Base-by-base conservation (phyloP, 768 basidiomycete species). In the Tulasnella sp. region DNA sequence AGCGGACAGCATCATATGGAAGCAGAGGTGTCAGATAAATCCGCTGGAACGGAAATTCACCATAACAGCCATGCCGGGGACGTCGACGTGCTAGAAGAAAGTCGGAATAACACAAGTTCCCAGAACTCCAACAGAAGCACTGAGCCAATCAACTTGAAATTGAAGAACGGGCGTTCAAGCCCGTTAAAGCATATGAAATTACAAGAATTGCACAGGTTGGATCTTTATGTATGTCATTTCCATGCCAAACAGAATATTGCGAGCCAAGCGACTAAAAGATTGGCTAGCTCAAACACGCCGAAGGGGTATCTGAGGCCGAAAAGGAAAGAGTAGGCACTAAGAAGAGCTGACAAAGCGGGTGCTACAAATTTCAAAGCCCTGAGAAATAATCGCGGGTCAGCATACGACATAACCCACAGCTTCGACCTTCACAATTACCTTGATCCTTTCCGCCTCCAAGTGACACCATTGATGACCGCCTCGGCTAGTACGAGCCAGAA, bases 281-380 rank as follows among this genome's bases (percentile, higher is more conserved):
- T 90, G 0, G 89, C 89, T 44, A 85, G 87, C 76, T 94, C 91
- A 83, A 92, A 92, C 56, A 94, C 88, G 74, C 88, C 83, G 83
- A 93, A 93, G 2, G 91, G 89, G 82, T 86, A 87, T 38, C 91
- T 87, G n/a, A 92, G 89, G 19, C 94, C 94, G 68, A 89, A 84
- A n/a, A 48, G 27, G 31, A 75, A 31, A 3, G 74, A n/a, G 34
- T 75, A 34, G 74, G 8, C 27, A 18, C 39, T 42, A 18, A 48
- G 21, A 1, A 75, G 44, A 2, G 44, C 31, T 7, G 52, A 27
- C 14, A 48, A 27, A 31, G 44, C 39, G 2, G 74, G 74, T 31
- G 40, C 74, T n/a, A 40, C 19, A 7, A 36, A 21, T 19, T 34
- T 44, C 44, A 75, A 19, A 16, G n/a, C 31, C 52, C 74, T 75